Evolutionary conservation across 768 basidiomycete genomes (phyloP).

Genomic region (Calvatia gigantea): DNA sequence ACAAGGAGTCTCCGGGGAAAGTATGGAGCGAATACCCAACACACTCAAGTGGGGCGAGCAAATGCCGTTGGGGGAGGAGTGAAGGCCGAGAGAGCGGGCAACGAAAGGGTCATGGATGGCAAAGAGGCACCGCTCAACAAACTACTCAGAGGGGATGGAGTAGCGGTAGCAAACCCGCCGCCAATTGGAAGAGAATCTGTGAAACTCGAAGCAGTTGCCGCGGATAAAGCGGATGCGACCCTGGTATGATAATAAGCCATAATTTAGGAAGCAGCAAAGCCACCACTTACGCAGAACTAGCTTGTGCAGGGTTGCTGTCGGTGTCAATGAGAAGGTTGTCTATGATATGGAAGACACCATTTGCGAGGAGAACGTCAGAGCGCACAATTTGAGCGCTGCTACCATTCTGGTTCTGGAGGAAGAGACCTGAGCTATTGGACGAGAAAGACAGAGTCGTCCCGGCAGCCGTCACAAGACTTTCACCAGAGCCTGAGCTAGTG

Average conservation of each 20-base stretch:
- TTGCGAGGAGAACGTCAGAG: slow-evolving; percentile 56
- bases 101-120: no score
- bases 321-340: slow-evolving; percentile 50
- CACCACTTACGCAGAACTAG: slow-evolving; percentile 49
- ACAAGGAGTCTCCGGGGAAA: no score
- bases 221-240: slow-evolving; percentile 45
- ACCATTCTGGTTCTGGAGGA: slow-evolving; percentile 38
- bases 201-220: slow-evolving; percentile 28
- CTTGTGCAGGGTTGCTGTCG: slow-evolving; percentile 36
- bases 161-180: slow-evolving; percentile 4
- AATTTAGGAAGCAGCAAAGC: background rate
- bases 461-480: slow-evolving; percentile 47
- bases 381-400: slow-evolving; percentile 42
- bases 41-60: no score
- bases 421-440: slow-evolving; percentile 55
- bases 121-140: no score
- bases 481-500: slow-evolving; percentile 10
- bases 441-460: slow-evolving; percentile 52
- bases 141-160: no score
- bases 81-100: no score
- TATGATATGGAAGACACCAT: slow-evolving; percentile 70
- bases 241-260: slow-evolving; percentile 17
- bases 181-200: slow-evolving; percentile 42
- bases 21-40: no score
- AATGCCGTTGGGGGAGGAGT: no score